Evolutionary conservation across 1,284 basidiomycete genomes (phyloP).

Genomic region (Entoloma clypeatum): DNA sequence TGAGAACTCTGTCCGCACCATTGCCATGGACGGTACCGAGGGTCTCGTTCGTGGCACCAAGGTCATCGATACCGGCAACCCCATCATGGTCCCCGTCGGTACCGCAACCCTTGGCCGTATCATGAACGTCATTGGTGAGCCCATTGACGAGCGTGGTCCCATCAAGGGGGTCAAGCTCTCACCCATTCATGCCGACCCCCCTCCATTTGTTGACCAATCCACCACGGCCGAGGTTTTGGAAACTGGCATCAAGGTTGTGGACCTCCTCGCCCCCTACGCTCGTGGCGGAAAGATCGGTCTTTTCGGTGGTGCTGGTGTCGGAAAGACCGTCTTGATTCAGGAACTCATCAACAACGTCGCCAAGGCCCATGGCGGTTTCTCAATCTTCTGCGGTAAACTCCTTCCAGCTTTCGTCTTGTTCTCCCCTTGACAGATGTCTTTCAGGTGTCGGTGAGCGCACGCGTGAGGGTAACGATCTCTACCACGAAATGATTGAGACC

Average conservation of each 20-base stretch:
- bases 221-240: conserved; percentile 97
- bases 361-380: conserved; percentile 99
- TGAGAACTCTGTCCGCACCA: conserved; percentile 97
- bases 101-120: conserved; percentile 93
- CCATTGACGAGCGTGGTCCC: conserved; percentile 98
- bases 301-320: conserved; percentile 99
- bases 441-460: conserved; percentile 98
- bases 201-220: conserved; percentile 96
- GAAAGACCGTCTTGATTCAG: conserved; percentile 98
- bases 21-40: conserved; percentile 99
- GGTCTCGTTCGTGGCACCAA: conserved; percentile 99
- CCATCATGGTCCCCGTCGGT: conserved; percentile 96
- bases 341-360: conserved; percentile 99
- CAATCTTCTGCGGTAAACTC: conserved; percentile 91
- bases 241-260: conserved; percentile 99
- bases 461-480: conserved; percentile 99
- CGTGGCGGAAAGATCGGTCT: conserved; percentile 99
- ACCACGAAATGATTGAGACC: conserved; percentile 99
- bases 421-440: conserved; percentile 7
- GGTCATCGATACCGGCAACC: conserved; percentile 94
- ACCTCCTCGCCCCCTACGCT: conserved; percentile 97
- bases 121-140: conserved; percentile 99
- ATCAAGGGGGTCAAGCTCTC: conserved; percentile 91
- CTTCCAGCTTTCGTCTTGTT: conserved; percentile 6
- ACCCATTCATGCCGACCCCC: conserved; percentile 96